Evolutionary conservation across 2,329 filamentous ascomycete species (phyloP).

Genomic region (Trichoderma simmonsii): DNA sequence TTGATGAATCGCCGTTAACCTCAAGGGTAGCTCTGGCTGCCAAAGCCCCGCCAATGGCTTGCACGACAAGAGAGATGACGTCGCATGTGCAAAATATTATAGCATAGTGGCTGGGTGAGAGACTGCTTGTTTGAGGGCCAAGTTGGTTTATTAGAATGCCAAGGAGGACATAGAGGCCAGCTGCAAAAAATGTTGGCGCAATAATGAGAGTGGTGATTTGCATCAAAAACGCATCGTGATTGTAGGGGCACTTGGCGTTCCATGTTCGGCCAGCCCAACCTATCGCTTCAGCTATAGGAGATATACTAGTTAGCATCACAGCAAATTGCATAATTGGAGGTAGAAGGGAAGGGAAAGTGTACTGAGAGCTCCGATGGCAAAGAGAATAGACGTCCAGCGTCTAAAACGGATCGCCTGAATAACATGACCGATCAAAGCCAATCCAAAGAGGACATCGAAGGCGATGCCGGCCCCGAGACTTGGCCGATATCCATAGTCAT

Average conservation of each 20-base stretch:
- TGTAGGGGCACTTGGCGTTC: conserved; percentile 48
- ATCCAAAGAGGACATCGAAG: neutral
- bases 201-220: conserved; percentile 47
- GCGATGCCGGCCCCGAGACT: neutral
- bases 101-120: conserved; percentile 24
- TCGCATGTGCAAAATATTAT: conserved; percentile 26
- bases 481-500: neutral
- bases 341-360: neutral
- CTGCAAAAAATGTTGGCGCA: conserved; percentile 49
- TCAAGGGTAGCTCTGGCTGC: neutral
- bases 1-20: neutral
- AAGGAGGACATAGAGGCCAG: conserved; percentile 48
- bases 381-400: neutral
- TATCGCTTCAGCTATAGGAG: conserved; percentile 35
- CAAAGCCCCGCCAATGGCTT: conserved; percentile 1
- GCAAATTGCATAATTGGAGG: no score
- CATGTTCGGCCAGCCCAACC: conserved; percentile 49
- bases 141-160: conserved; percentile 44
- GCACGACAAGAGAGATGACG: conserved; percentile 4
- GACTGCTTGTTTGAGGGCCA: conserved; percentile 31
- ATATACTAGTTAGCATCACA: neutral
- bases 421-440: neutral
- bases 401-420: neutral
- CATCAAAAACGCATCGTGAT: conserved; percentile 46
- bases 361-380: neutral